These are phyloP conservation scores for Pichia ethanolica DNA, from an alignment of 805 yeast species.

Conservation along the genomic window DNA sequence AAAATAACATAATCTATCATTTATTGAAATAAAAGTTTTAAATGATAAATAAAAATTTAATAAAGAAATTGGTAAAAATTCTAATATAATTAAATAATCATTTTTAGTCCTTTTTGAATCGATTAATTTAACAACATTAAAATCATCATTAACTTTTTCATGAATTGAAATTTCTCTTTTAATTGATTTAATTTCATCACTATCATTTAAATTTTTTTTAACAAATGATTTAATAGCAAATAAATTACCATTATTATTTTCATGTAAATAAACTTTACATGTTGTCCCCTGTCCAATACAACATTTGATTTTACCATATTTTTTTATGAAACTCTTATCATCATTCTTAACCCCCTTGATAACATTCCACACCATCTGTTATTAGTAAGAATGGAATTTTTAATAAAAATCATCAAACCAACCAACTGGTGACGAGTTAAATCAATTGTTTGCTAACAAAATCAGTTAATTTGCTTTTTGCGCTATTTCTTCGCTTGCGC, in stretches of 20 bases:
- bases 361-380: no score
- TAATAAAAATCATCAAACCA: no score
- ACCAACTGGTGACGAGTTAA: no score
- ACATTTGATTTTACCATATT: slow-evolving; percentile 2
- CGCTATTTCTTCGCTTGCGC: no score
- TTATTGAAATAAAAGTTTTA: background rate
- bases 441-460: no score
- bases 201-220: slow-evolving; percentile 29
- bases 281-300: slow-evolving; percentile 5
- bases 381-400: no score
- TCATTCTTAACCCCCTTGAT: no score
- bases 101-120: slow-evolving; percentile 24
- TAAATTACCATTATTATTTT: background rate
- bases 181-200: slow-evolving; percentile 34
- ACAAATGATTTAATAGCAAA: slow-evolving; percentile 42
- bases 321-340: background rate
- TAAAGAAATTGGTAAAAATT: slow-evolving; percentile 29
- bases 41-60: background rate
- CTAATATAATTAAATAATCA: slow-evolving; percentile 25
- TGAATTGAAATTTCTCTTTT: slow-evolving; percentile 32
- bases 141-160: slow-evolving; percentile 20
- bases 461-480: no score
- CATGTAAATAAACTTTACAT: slow-evolving; percentile 5
- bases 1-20: slow-evolving; percentile 29
- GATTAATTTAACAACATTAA: slow-evolving; percentile 30